Evolutionary conservation across 352 stramenopile genomes (phyloP).

Genomic region (Pythium grandisporangium): DNA sequence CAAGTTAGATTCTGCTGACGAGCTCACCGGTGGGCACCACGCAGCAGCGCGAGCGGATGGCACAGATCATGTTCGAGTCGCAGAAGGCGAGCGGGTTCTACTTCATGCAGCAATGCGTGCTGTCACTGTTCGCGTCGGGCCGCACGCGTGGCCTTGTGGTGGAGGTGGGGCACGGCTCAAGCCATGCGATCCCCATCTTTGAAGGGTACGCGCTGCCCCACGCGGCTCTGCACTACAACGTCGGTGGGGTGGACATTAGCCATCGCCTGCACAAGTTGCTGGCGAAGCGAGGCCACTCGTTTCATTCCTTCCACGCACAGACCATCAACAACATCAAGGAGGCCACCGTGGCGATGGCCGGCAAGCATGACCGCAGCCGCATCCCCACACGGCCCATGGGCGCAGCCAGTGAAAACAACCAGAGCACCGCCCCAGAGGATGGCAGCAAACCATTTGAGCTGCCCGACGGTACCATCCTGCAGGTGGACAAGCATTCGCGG

Average conservation of each 20-base stretch:
- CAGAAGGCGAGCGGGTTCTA: constrained; percentile 79
- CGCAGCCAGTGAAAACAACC: constrained; percentile 13
- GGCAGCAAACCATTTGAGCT: constrained; percentile 67
- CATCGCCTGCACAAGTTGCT: constrained; percentile 61
- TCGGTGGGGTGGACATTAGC: constrained; percentile 72
- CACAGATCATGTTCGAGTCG: constrained; percentile 83
- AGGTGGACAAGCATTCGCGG: constrained; percentile 74
- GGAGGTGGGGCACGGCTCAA: constrained; percentile 80
- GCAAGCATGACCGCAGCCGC: constrained; percentile 13
- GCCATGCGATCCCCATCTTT: constrained; percentile 81
- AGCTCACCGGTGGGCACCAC: constrained; percentile 42
- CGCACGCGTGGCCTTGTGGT: constrained; percentile 81
- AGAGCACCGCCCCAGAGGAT: constrained; percentile 11
- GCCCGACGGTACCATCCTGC: constrained; percentile 78
- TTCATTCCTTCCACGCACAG: constrained; percentile 56
- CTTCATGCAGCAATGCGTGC: constrained; percentile 74
- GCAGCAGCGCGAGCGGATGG: constrained; percentile 70
- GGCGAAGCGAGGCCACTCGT: constrained; percentile 51
- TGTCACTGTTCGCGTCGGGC: constrained; percentile 82
- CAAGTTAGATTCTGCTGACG: constrained; percentile 48
- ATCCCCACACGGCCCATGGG: constrained; percentile 12
- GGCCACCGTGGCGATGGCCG: constrained; percentile 25
- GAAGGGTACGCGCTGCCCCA: constrained; percentile 77
- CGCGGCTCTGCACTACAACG: constrained; percentile 51
- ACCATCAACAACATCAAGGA: constrained; percentile 88